phyloP scores from a whole-genome alignment of 495 filamentous ascomycete genomes.

The Cladorrhinum samala region DNA sequence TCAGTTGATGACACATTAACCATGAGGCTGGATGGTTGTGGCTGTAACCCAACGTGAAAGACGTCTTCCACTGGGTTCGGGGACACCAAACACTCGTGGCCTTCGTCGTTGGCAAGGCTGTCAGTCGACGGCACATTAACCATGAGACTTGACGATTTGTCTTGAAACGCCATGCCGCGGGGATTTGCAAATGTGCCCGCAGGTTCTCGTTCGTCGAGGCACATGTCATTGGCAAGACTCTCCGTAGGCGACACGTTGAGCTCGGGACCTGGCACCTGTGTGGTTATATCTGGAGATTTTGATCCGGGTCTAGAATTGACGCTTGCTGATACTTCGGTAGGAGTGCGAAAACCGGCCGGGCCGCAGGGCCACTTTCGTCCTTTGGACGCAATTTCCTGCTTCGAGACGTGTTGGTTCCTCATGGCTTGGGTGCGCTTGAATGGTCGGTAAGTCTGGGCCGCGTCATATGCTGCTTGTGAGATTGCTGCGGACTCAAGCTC shows the following conservation, averaged over 20 bases:
- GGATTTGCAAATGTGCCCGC: background rate
- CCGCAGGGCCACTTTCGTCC: background rate
- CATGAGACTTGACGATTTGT: background rate
- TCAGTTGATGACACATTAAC: too few relatives aligned
- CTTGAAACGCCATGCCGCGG: background rate
- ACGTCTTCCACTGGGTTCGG: conserved; percentile 2
- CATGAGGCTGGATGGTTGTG: too few relatives aligned
- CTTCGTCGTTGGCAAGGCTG: background rate
- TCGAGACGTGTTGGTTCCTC: too few relatives aligned
- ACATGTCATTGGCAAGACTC: background rate
- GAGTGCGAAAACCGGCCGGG: background rate
- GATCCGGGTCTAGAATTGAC: background rate
- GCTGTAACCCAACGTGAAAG: too few relatives aligned
- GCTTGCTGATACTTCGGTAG: background rate
- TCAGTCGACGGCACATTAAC: background rate
- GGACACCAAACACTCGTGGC: background rate
- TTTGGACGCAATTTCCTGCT: too few relatives aligned
- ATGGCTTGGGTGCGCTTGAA: conserved; percentile 15
- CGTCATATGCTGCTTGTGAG: conserved; percentile 32
- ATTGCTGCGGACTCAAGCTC: conserved; percentile 29
- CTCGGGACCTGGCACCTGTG: background rate
- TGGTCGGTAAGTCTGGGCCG: conserved; percentile 21
- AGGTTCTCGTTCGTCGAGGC: background rate
- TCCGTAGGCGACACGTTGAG: background rate
- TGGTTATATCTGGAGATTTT: background rate